Percentiles rank a stretch among this genome's conserved stretches.
Evolutionary conservation across 2,329 filamentous ascomycete species (phyloP).

Genomic region (Trichoderma semiorbis): DNA sequence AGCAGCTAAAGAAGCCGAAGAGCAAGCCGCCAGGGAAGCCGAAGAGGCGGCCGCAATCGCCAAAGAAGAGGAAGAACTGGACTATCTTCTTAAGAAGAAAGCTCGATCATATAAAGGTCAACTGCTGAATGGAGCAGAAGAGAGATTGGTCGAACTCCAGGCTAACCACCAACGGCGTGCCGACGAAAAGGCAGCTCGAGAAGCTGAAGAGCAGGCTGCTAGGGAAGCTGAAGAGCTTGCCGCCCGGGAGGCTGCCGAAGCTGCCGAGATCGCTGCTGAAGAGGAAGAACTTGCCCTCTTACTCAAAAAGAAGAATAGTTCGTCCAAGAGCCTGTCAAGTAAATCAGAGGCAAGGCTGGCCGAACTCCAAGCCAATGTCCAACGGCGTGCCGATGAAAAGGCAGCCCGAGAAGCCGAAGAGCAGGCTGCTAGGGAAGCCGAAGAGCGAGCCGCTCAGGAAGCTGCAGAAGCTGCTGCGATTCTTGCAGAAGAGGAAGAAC

Average conservation of each 20-base stretch:
- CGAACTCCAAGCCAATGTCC: not conserved
- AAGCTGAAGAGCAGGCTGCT: slow-evolving; percentile 21
- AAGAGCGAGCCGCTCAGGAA: slow-evolving; percentile 20
- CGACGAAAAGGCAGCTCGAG: slow-evolving; percentile 25
- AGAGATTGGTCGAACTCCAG: slow-evolving; percentile 28
- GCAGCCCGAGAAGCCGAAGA: slow-evolving; percentile 16
- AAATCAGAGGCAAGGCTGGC: not conserved
- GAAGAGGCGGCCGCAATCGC: slow-evolving; percentile 20
- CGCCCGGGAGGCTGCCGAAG: not conserved
- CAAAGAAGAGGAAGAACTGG: slow-evolving; percentile 22
- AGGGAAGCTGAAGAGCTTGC: slow-evolving; percentile 4
- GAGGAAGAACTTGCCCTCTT: not conserved
- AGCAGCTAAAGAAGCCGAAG: slow-evolving; percentile 22
- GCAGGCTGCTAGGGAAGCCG: slow-evolving; percentile 19
- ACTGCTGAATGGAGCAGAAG: slow-evolving; percentile 28
- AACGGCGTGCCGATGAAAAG: not conserved
- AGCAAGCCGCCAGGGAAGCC: slow-evolving; percentile 21
- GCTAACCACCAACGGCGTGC: slow-evolving; percentile 2
- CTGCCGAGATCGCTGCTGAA: slow-evolving; percentile 7
- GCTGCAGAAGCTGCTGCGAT: slow-evolving; percentile 19
- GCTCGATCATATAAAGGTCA: slow-evolving; percentile 29
- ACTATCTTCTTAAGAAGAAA: slow-evolving; percentile 35
- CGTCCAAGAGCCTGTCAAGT: not conserved
- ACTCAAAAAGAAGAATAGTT: not conserved
- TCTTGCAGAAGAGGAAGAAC: slow-evolving; percentile 21